A percentile compares a stretch with the other conserved stretches of the same genome.
These are phyloP conservation scores for Xerocomus minutiporus DNA, from an alignment of 1,284 basidiomycete species.

Conservation along the genomic window DNA sequence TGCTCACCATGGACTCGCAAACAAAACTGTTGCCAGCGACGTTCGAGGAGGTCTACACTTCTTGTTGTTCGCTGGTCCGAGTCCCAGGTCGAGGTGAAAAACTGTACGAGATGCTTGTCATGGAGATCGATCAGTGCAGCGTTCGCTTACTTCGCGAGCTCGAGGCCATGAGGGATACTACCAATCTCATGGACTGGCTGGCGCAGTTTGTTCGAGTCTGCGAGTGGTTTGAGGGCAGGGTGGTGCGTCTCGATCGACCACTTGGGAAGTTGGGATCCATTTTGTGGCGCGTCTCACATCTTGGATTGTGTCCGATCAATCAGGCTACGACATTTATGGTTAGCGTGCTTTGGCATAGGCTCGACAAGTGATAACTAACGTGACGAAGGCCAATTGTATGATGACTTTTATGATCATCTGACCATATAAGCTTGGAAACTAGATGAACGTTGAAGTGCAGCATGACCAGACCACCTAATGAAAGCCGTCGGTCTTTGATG, in stretches of 20 bases:
- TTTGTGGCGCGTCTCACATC: background rate
- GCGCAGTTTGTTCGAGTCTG: constrained; percentile 47
- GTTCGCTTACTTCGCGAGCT: constrained; percentile 39
- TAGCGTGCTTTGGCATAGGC: too few species aligned
- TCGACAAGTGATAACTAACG: too few species aligned
- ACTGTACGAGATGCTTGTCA: constrained; percentile 48
- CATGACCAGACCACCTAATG: background rate
- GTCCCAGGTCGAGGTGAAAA: constrained; percentile 48
- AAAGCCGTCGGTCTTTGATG: background rate
- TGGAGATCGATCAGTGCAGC: constrained; percentile 52
- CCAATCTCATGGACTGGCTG: constrained; percentile 44
- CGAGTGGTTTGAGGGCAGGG: constrained; percentile 58
- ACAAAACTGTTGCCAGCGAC: constrained; percentile 39
- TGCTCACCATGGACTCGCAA: constrained; percentile 38
- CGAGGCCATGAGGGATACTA: constrained; percentile 19
- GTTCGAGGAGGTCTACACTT: constrained; percentile 52
- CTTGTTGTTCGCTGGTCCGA: constrained; percentile 52
- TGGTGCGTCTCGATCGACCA: constrained; percentile 42
- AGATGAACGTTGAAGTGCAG: background rate
- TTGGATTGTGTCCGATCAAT: background rate
- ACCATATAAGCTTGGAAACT: too few species aligned
- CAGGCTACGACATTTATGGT: too few species aligned
- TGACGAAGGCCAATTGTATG: too few species aligned
- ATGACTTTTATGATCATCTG: too few species aligned
- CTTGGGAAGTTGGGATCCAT: background rate